Evolutionary conservation across 768 basidiomycete species (phyloP).

Genomic region (Boletus tylopilopsis): DNA sequence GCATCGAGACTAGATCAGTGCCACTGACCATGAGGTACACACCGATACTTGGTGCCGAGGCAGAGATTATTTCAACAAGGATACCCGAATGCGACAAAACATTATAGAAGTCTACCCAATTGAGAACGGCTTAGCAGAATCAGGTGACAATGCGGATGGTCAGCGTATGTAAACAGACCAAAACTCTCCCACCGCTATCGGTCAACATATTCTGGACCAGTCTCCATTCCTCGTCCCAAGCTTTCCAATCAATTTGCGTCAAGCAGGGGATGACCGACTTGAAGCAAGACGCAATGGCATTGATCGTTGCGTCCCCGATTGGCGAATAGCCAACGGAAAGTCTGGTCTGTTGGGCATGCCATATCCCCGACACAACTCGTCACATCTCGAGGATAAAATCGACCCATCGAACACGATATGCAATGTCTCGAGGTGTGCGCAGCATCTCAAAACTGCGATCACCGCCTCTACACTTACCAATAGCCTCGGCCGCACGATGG

Average conservation of each 20-base stretch:
- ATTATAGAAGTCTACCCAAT: too few relatives aligned
- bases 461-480: constrained; percentile 8
- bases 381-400: background rate
- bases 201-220: constrained; percentile 7
- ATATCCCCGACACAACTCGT: background rate
- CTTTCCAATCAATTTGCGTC: background rate
- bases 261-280: constrained; percentile 13
- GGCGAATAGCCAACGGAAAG: constrained; percentile 19
- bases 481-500: constrained; percentile 1
- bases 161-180: too few relatives aligned
- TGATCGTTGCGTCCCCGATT: background rate
- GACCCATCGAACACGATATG: constrained; percentile 18
- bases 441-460: constrained; percentile 11
- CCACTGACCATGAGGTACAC: too few relatives aligned
- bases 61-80: too few relatives aligned
- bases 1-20: too few relatives aligned
- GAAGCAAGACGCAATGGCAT: constrained; percentile 9
- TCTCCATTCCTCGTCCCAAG: constrained; percentile 3
- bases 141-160: too few relatives aligned
- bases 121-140: too few relatives aligned
- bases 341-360: constrained; percentile 7
- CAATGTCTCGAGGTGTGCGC: constrained; percentile 12
- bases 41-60: too few relatives aligned
- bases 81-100: too few relatives aligned
- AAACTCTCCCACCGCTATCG: too few relatives aligned